A percentile compares a stretch with the other conserved stretches of the same genome.
phyloP scores from a whole-genome alignment of 257 asterid genomes.

The Solanum pennellii region DNA sequence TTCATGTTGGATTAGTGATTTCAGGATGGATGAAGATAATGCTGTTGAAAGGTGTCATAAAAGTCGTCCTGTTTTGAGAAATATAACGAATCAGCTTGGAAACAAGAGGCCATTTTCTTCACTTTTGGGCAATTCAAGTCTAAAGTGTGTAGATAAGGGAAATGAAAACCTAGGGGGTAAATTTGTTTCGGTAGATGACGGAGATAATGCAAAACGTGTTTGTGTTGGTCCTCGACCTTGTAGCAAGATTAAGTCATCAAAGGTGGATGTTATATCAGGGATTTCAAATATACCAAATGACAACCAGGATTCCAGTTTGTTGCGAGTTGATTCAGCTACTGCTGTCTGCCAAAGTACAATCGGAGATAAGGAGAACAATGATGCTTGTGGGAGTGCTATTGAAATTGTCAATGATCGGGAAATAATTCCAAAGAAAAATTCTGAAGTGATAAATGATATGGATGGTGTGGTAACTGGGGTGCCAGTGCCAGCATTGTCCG shows the following conservation, averaged over 20 bases:
- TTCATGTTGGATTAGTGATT: not conserved
- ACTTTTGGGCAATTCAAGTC: constrained; percentile 1
- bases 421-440: not conserved
- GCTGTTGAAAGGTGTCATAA: constrained; percentile 15
- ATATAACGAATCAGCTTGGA: constrained; percentile 48
- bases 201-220: constrained; percentile 19
- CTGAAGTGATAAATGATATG: not conserved
- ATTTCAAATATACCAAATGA: constrained; percentile 18
- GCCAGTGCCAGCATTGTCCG: not conserved
- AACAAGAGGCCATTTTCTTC: constrained; percentile 27
- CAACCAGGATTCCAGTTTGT: constrained; percentile 9
- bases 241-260: constrained; percentile 34
- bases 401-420: not conserved
- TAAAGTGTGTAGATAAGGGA: constrained; percentile 5
- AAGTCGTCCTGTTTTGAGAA: constrained; percentile 33
- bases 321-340: not conserved
- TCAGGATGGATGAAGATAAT: constrained; percentile 31
- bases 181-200: constrained; percentile 8
- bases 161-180: constrained; percentile 12
- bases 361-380: constrained; percentile 1
- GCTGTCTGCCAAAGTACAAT: constrained; percentile 3
- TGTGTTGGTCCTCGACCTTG: constrained; percentile 25
- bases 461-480: not conserved
- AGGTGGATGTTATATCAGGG: constrained; percentile 26
- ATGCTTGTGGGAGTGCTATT: not conserved